These are phyloP conservation scores for Amanita phalloides DNA, from an alignment of 768 basidiomycete species.

Conservation along the genomic window DNA sequence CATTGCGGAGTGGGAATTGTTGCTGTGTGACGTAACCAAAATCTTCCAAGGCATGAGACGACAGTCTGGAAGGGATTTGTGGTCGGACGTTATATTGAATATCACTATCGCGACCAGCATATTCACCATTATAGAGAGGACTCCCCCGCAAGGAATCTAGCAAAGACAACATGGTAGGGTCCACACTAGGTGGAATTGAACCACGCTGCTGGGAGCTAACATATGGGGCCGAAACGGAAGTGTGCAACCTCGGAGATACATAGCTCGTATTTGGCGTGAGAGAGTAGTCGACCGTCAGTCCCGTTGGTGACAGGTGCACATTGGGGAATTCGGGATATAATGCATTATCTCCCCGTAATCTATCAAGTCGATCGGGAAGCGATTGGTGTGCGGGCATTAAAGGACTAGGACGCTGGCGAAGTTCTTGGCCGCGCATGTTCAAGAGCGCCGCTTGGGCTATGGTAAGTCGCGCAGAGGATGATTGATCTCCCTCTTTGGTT, in stretches of 20 bases:
- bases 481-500: slow-evolving; percentile 45
- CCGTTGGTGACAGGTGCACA: slow-evolving; percentile 11
- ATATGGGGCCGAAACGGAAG: background rate
- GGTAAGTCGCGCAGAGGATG: slow-evolving; percentile 51
- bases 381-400: slow-evolving; percentile 13
- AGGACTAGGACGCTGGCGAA: slow-evolving; percentile 19
- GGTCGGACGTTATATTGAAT: slow-evolving; percentile 8
- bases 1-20: slow-evolving; percentile 13
- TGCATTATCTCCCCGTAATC: background rate
- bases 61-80: slow-evolving; percentile 1
- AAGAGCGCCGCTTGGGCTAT: slow-evolving; percentile 73
- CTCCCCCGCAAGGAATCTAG: slow-evolving; percentile 22
- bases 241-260: slow-evolving; percentile 4
- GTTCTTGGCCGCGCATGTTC: slow-evolving; percentile 62
- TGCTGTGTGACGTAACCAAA: slow-evolving; percentile 2
- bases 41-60: slow-evolving; percentile 1
- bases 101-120: slow-evolving; percentile 7
- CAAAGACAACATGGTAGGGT: slow-evolving; percentile 28
- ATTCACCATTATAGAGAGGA: slow-evolving; percentile 11
- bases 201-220: background rate
- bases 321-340: slow-evolving; percentile 17
- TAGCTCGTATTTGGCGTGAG: slow-evolving; percentile 18
- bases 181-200: slow-evolving; percentile 11
- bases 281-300: slow-evolving; percentile 30
- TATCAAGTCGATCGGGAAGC: slow-evolving; percentile 3